Base-by-base conservation (phyloP, 176 grass and related monocot species). In the Saccharum spontaneum region DNA sequence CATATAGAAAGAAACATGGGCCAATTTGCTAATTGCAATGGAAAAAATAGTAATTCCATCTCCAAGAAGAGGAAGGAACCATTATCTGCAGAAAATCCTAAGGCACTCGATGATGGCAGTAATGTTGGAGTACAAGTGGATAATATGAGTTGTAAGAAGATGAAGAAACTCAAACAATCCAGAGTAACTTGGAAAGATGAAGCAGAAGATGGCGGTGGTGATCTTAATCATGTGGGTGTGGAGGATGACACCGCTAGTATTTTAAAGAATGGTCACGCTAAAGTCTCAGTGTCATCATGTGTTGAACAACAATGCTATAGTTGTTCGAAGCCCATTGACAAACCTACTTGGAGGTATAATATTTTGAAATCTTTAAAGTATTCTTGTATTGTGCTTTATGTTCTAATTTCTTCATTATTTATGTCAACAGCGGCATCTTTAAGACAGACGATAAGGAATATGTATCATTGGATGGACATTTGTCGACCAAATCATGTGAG, bases 371-470 rank as follows among this genome's bases (percentile, higher is more conserved):
- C 18, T 57, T 24, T 85, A 1, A 57, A 24, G 5, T 71, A 22
- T 69, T 17, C 0, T 39, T 71, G 7, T 64, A 67, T 8, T 70
- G 1, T 71, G 62, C 7, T 46, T 4, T 31, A 11, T 20, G 46
- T 71, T 26, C 30, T 73, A 37, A 17, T 81, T 8, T 55, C 77
- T 39, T 71, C 3, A 2, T 34, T 54, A 49, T 69, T 88, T 61
- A 20, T 86, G 36, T 88, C 41, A 50, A 69, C 36, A 97, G 95
- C 8, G 95, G 95, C 61, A 86, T 36, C 50, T 85, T 97, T 64
- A 85, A 83, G 72, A 87, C 82, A 38, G 24, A 83, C n/a, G 28
- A 33, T 28, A 33, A 57, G 12, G 8, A 69, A 26, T 84, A 82
- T 79, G 52, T 90, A 50, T 83, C 87, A 2, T 37, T 94, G n/a